Conservation (phyloP, 305 asterid species). For the Fraxinus greggii region DNA sequence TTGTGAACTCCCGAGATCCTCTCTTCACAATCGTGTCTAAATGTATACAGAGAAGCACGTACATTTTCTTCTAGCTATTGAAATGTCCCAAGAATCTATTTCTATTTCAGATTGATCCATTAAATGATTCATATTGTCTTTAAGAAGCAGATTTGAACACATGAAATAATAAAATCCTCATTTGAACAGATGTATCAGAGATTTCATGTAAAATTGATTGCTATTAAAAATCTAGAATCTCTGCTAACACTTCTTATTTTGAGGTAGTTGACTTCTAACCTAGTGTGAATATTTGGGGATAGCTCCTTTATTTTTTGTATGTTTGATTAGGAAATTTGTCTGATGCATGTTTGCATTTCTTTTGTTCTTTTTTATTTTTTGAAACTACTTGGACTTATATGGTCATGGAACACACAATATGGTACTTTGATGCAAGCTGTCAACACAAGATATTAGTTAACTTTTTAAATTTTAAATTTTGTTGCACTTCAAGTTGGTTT, state of each 20-base stretch:
- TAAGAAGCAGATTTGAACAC: neutral
- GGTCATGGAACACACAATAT: neutral
- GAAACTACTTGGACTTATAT: constrained; percentile 1
- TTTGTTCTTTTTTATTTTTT: constrained; percentile 2
- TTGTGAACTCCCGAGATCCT: constrained; percentile 9
- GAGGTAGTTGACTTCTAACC: neutral
- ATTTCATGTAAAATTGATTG: constrained; percentile 1
- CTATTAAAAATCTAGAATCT: neutral
- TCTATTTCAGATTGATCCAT: constrained; percentile 9
- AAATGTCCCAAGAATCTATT: neutral
- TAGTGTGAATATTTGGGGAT: neutral
- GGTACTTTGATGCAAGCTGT: neutral
- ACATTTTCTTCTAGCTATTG: neutral
- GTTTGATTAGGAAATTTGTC: constrained; percentile 9
- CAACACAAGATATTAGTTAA: neutral
- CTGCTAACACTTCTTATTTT: constrained; percentile 2
- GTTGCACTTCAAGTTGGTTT: constrained; percentile 10
- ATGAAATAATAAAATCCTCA: constrained; percentile 10
- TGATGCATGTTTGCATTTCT: neutral
- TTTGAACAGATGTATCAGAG: constrained; percentile 13
- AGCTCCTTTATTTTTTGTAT: neutral
- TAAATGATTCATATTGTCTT: constrained; percentile 13
- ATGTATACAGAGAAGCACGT: neutral
- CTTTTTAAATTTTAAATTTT: constrained; percentile 12
- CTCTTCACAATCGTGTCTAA: neutral